These are phyloP conservation scores for Aspergillus nanangensis DNA, from an alignment of 495 filamentous ascomycete genomes.

Conservation along the genomic window DNA sequence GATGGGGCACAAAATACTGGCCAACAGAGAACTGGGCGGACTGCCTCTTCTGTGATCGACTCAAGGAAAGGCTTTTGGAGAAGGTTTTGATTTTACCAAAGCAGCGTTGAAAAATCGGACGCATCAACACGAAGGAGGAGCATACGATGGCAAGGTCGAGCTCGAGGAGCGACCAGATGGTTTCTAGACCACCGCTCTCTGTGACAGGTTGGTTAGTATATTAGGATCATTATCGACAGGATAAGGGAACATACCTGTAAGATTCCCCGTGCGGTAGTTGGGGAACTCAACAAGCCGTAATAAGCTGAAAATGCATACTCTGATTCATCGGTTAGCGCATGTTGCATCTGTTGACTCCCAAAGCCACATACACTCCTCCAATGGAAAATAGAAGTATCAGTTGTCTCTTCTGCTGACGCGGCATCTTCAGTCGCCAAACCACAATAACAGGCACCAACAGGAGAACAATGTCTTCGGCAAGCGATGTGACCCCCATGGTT, in stretches of 20 bases:
- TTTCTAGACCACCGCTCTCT: slow-evolving; percentile 28
- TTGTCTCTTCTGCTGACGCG: slow-evolving; percentile 21
- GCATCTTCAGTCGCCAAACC: slow-evolving; percentile 30
- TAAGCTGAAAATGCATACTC: slow-evolving; percentile 25
- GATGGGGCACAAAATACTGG: too few species aligned
- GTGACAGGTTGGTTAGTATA: background rate
- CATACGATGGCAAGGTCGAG: slow-evolving; percentile 47
- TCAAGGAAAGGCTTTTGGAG: too few species aligned
- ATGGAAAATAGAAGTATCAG: slow-evolving; percentile 26
- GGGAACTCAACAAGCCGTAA: slow-evolving; percentile 18
- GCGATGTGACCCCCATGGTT: slow-evolving; percentile 17
- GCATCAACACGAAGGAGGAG: slow-evolving; percentile 38
- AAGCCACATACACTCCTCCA: slow-evolving; percentile 19
- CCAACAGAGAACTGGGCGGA: too few species aligned
- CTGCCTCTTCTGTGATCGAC: too few species aligned
- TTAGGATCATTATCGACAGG: background rate
- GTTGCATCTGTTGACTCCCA: background rate
- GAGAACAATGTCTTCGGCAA: slow-evolving; percentile 21
- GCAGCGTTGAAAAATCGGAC: slow-evolving; percentile 15
- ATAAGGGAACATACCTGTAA: slow-evolving; percentile 15
- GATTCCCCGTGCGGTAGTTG: slow-evolving; percentile 14
- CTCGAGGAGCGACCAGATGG: slow-evolving; percentile 49
- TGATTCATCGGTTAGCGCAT: slow-evolving; percentile 2
- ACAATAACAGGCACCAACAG: slow-evolving; percentile 27
- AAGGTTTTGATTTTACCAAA: background rate